Conservation (phyloP, 805 yeast genomes). For the Komagataella phaffii region DNA sequence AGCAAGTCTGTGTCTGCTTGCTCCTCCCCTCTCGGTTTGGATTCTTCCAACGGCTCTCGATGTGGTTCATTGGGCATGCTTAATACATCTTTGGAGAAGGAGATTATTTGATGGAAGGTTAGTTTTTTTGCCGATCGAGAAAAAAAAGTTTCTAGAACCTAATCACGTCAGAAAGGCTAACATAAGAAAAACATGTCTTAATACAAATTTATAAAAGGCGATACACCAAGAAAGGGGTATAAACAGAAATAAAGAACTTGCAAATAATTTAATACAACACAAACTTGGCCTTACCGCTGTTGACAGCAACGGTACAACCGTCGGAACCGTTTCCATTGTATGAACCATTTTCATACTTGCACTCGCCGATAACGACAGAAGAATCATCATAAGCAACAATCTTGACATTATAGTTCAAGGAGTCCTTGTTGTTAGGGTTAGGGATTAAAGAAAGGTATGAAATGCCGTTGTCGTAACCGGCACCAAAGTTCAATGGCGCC, state of each 20-base stretch:
- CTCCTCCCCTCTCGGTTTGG: background rate
- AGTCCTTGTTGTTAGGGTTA: slow-evolving; percentile 51
- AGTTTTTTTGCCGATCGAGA: background rate
- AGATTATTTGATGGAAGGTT: background rate
- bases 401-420: slow-evolving; percentile 59
- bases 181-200: background rate
- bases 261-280: slow-evolving; percentile 39
- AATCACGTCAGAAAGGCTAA: background rate
- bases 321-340: slow-evolving; percentile 60
- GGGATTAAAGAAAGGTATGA: slow-evolving; percentile 65
- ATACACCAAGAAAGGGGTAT: background rate
- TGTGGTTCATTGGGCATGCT: background rate
- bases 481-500: slow-evolving; percentile 72
- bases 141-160: background rate
- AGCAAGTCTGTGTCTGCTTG: background rate
- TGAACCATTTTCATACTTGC: slow-evolving; percentile 68
- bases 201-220: background rate
- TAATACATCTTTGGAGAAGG: background rate
- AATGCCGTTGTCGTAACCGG: slow-evolving; percentile 49
- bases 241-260: background rate
- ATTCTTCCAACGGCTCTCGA: background rate
- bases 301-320: slow-evolving; percentile 92
- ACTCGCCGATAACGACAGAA: slow-evolving; percentile 52
- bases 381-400: slow-evolving; percentile 63
- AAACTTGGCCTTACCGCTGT: slow-evolving; percentile 71